A percentile compares a stretch with the other conserved stretches of the same genome.
These are phyloP conservation scores for Trichocomaceae sp. DNA, from an alignment of 2,329 filamentous ascomycete genomes.

Conservation along the genomic window DNA sequence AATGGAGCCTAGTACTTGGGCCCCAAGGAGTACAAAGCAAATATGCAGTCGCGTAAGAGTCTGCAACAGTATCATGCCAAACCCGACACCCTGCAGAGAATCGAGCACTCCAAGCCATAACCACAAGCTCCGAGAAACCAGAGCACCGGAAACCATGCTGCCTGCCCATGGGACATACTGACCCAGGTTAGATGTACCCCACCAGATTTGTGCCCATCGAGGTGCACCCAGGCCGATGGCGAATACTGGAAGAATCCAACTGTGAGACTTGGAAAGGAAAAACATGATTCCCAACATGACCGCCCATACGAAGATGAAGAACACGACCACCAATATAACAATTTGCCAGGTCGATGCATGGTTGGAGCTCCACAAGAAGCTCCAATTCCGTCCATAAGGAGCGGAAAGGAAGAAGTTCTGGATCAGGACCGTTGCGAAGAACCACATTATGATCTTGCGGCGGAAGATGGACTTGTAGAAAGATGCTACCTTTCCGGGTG, in stretches of 20 bases:
- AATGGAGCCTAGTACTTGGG: constrained; percentile 56
- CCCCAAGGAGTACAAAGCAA: constrained; percentile 52
- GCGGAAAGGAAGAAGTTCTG: constrained; percentile 63
- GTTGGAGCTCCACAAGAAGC: constrained; percentile 54
- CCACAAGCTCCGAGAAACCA: constrained; percentile 55
- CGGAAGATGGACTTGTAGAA: constrained; percentile 58
- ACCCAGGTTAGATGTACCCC: constrained; percentile 56
- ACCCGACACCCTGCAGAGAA: constrained; percentile 58
- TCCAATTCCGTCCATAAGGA: constrained; percentile 62
- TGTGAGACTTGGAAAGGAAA: constrained; percentile 53
- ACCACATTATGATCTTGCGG: constrained; percentile 62
- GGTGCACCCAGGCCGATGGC: constrained; percentile 60
- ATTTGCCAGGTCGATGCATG: constrained; percentile 53
- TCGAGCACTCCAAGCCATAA: constrained; percentile 63
- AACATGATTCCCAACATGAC: constrained; percentile 28
- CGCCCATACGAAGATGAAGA: constrained; percentile 53
- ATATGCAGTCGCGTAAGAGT: constrained; percentile 61
- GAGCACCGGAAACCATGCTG: constrained; percentile 46
- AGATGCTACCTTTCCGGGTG: constrained; percentile 56
- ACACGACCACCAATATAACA: constrained; percentile 43
- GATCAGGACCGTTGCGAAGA: constrained; percentile 56
- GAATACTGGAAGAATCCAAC: constrained; percentile 62
- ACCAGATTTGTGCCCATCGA: constrained; percentile 62
- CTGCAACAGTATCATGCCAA: constrained; percentile 62
- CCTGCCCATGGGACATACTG: constrained; percentile 59